Evolutionary conservation across 345 rosid genomes (phyloP), one percentile per base, ranked within the genome.

Genomic region (Eucalyptus marginata): DNA sequence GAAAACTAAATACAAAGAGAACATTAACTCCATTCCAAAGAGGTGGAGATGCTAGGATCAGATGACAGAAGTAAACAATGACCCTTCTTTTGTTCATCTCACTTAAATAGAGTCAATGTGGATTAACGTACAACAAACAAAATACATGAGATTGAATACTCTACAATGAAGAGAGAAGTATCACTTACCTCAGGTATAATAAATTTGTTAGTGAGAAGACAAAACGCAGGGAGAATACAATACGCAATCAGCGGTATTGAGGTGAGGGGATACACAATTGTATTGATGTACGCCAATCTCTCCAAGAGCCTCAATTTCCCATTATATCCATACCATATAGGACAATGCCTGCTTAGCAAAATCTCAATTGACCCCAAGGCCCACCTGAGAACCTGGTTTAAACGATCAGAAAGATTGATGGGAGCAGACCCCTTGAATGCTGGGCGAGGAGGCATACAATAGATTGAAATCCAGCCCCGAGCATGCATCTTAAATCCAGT

Each of bases 401-500:
- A 90, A 91, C 99, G 97, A 93, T 98, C 99, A 20, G 99, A 97
- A 91, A 97, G 99, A 96, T 97, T 97, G 96, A 97, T 97, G 44
- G 99, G 99, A 89, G 99, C 99, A 91, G 99, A 97, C 59, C 99
- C 99, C 94, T 98, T 98, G 89, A 98, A 98, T 40, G 99, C 99
- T 86, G 99, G 99, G 71, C 99, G 99, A 13, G 99, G 96, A 88
- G 99, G 99, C 97, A 96, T 95, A 92, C 99, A 98, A 89, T 98
- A 98, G 87, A 98, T 88, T 36, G 99, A 98, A 89, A 97, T 95
- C 99, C 99, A 98, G 50, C 99, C 99, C 86, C 99, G 99, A 88
- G 99, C 97, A 90, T 98, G 99, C 99, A 98, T 98, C 94, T 98
- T 98, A 90, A 98, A 98, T 89, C 99, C 99, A 46, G 99, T 98